These are phyloP conservation scores for Rhodotorula mucilaginosa DNA, from an alignment of 1,284 basidiomycete species.

Conservation along the genomic window DNA sequence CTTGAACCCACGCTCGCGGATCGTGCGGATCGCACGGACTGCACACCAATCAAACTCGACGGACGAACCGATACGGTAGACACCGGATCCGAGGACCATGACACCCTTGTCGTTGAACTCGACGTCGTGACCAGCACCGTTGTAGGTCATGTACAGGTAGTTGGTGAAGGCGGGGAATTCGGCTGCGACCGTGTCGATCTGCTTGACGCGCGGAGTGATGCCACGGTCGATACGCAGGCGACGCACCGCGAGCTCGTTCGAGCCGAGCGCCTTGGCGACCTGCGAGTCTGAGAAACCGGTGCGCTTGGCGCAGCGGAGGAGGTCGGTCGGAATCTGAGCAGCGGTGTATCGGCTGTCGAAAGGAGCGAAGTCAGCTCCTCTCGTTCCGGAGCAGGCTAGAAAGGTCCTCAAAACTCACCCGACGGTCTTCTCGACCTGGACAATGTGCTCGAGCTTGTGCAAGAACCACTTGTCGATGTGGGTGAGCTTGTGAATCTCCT, in stretches of 20 bases:
- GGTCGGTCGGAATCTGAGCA: slow-evolving; percentile 63
- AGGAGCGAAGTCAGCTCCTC: slow-evolving; percentile 29
- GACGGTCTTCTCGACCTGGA: slow-evolving; percentile 71
- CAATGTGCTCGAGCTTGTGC: slow-evolving; percentile 77
- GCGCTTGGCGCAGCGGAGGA: slow-evolving; percentile 84
- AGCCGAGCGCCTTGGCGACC: slow-evolving; percentile 73
- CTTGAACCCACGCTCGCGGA: slow-evolving; percentile 88
- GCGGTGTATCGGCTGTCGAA: slow-evolving; percentile 63
- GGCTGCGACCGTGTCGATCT: slow-evolving; percentile 97
- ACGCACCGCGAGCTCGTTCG: slow-evolving; percentile 85
- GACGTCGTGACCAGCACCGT: slow-evolving; percentile 88
- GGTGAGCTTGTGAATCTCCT: slow-evolving; percentile 95
- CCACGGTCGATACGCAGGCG: slow-evolving; percentile 61
- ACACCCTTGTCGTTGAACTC: slow-evolving; percentile 85
- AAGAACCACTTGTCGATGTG: slow-evolving; percentile 99
- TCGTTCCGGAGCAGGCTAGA: too few species aligned
- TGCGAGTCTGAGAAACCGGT: slow-evolving; percentile 94
- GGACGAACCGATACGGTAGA: slow-evolving; percentile 96
- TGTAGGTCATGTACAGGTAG: slow-evolving; percentile 98
- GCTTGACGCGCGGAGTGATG: slow-evolving; percentile 91
- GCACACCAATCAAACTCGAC: slow-evolving; percentile 99
- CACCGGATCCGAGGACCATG: slow-evolving; percentile 96
- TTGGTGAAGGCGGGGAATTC: slow-evolving; percentile 99
- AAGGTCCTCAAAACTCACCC: slow-evolving; percentile 53
- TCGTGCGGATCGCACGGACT: slow-evolving; percentile 90